Percentiles rank a stretch among this genome's conserved stretches.
Evolutionary conservation across 2,329 filamentous ascomycete species (phyloP).

Genomic region (Trichoderma atroviride): DNA sequence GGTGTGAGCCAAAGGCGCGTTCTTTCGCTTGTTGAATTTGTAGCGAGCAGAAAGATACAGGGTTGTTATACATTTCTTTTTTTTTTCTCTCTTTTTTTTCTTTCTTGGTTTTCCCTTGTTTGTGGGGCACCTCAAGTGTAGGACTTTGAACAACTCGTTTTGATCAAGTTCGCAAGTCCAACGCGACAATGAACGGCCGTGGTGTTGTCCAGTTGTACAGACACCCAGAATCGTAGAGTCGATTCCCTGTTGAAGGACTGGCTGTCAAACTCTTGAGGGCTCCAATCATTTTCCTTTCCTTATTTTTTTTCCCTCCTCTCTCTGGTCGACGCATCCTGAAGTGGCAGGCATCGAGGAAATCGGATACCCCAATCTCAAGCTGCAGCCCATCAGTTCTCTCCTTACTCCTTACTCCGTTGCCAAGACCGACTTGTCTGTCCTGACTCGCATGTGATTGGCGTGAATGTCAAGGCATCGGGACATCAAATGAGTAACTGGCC

Average conservation of each 20-base stretch:
- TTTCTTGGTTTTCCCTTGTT: not conserved
- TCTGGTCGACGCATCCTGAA: not conserved
- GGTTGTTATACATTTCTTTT: not conserved
- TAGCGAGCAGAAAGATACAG: not conserved
- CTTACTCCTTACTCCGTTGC: constrained; percentile 42
- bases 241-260: constrained; percentile 12
- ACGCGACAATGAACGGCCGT: not conserved
- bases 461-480: constrained; percentile 59
- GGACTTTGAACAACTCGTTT: not conserved
- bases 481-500: constrained; percentile 70
- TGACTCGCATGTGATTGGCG: constrained; percentile 53
- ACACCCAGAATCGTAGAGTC: not conserved
- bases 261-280: not conserved
- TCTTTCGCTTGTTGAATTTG: not conserved
- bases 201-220: not conserved
- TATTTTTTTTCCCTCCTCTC: not conserved
- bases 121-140: not conserved
- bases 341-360: not conserved
- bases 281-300: not conserved
- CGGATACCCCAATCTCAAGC: not conserved
- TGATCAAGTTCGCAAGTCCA: too few species aligned
- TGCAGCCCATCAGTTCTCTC: not conserved
- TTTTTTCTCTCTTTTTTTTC: not conserved
- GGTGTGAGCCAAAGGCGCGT: not conserved
- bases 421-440: constrained; percentile 56